phyloP scores from a whole-genome alignment of 176 grass and related monocot genomes.

The Carex littledalei region DNA sequence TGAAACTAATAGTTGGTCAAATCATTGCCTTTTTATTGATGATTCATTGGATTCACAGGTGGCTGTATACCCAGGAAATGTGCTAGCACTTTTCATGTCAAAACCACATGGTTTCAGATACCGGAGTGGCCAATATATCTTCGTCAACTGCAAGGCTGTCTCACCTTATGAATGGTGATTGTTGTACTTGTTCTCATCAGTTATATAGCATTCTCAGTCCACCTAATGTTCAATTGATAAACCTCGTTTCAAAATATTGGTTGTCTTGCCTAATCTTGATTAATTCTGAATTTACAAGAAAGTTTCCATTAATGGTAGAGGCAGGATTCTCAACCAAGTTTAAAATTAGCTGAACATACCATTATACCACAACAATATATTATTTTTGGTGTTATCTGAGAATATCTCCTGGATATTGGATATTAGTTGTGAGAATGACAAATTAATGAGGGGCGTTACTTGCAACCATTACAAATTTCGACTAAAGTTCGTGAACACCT shows the following conservation, averaged over 20 bases:
- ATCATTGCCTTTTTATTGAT: neutral
- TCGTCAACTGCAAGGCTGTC: slow-evolving; percentile 64
- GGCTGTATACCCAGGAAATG: slow-evolving; percentile 79
- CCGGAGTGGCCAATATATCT: slow-evolving; percentile 83
- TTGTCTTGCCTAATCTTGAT: neutral
- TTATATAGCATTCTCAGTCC: neutral
- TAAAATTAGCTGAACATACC: neutral
- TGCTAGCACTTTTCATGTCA: slow-evolving; percentile 79
- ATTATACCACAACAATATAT: neutral
- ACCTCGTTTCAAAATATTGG: neutral
- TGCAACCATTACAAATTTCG: neutral
- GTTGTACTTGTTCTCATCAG: neutral
- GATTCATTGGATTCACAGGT: slow-evolving; percentile 37
- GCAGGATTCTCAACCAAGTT: neutral
- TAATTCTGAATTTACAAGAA: neutral
- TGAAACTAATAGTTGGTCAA: neutral
- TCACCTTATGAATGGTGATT: slow-evolving; percentile 90
- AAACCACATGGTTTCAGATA: slow-evolving; percentile 90
- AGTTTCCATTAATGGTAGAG: neutral
- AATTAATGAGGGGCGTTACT: neutral
- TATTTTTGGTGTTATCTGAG: neutral
- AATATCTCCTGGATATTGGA: neutral
- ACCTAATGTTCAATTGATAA: neutral
- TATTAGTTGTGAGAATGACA: neutral
- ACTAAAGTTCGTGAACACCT: neutral